Percentiles rank a stretch among this genome's conserved stretches.
Evolutionary conservation across 768 basidiomycete species (phyloP).

Genomic region (Suillus clintonianus): DNA sequence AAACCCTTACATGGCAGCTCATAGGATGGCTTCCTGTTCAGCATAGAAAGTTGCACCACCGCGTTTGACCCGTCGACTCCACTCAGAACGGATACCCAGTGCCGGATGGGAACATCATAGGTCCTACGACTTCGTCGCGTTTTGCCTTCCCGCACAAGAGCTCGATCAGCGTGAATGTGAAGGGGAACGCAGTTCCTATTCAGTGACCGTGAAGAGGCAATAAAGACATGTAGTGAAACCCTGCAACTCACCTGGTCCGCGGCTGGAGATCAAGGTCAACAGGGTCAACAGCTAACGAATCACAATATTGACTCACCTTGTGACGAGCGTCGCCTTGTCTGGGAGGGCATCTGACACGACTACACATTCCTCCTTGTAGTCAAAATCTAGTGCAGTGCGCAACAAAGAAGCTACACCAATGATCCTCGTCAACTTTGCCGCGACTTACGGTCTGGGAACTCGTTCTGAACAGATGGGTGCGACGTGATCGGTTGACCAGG

Average conservation of each 20-base stretch:
- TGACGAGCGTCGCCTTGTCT: constrained; percentile 58
- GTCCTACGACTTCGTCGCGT: constrained; percentile 57
- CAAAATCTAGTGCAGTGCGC: constrained; percentile 50
- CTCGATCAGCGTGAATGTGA: constrained; percentile 77
- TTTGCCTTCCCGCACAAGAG: constrained; percentile 64
- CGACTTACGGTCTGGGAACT: constrained; percentile 55
- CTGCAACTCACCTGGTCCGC: constrained; percentile 61
- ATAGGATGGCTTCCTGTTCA: not conserved
- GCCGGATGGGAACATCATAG: constrained; percentile 71
- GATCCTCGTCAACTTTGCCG: not conserved
- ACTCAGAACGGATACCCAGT: constrained; percentile 42
- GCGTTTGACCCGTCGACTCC: not conserved
- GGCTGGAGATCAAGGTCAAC: constrained; percentile 40
- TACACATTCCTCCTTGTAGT: constrained; percentile 73
- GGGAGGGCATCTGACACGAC: constrained; percentile 52
- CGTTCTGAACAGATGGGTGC: constrained; percentile 67
- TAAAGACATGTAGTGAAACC: not conserved
- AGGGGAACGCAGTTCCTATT: constrained; percentile 73
- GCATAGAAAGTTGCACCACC: not conserved
- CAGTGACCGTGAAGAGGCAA: not conserved
- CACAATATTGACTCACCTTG: constrained; percentile 52
- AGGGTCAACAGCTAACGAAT: not conserved
- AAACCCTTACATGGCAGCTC: not conserved
- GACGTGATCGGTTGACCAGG: constrained; percentile 71
- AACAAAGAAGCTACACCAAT: not conserved